Percentiles rank a stretch among this genome's conserved stretches.
phyloP scores from a whole-genome alignment of 1,284 basidiomycete species.

The Abortiporus biennis region DNA sequence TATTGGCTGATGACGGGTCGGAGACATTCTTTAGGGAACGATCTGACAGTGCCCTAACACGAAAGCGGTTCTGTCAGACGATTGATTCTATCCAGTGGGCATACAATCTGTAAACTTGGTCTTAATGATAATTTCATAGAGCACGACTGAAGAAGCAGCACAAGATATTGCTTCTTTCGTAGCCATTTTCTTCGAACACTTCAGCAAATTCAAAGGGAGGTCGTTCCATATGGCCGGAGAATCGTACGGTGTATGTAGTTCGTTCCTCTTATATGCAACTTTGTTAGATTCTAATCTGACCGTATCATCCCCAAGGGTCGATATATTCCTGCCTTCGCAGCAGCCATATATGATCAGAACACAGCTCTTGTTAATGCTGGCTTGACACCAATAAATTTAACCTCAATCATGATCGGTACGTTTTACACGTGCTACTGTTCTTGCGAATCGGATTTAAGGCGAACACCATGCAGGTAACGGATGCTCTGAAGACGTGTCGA shows the following conservation, averaged over 20 bases:
- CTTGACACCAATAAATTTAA: slow-evolving; percentile 67
- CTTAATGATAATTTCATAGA: slow-evolving; percentile 22
- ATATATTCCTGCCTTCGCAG: slow-evolving; percentile 77
- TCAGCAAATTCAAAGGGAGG: slow-evolving; percentile 59
- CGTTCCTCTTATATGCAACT: neutral
- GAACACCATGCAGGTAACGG: slow-evolving; percentile 11
- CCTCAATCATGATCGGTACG: slow-evolving; percentile 72
- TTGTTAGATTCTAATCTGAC: slow-evolving; percentile 10
- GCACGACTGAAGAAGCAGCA: slow-evolving; percentile 62
- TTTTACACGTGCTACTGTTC: neutral
- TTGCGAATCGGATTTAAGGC: neutral
- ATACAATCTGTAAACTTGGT: neutral
- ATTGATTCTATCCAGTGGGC: no score
- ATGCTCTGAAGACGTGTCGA: slow-evolving; percentile 11
- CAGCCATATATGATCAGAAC: slow-evolving; percentile 76
- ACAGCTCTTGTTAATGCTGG: slow-evolving; percentile 44
- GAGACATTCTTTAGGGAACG: neutral
- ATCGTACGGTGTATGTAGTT: slow-evolving; percentile 49
- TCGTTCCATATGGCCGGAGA: slow-evolving; percentile 72
- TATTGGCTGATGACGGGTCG: neutral
- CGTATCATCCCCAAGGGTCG: slow-evolving; percentile 46
- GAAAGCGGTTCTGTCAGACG: no score
- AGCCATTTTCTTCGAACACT: slow-evolving; percentile 69
- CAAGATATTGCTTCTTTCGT: slow-evolving; percentile 66
- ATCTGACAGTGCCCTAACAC: no score